Evolutionary conservation across 2,329 filamentous ascomycete genomes (phyloP).

Genomic region (Alternaria viburni): DNA sequence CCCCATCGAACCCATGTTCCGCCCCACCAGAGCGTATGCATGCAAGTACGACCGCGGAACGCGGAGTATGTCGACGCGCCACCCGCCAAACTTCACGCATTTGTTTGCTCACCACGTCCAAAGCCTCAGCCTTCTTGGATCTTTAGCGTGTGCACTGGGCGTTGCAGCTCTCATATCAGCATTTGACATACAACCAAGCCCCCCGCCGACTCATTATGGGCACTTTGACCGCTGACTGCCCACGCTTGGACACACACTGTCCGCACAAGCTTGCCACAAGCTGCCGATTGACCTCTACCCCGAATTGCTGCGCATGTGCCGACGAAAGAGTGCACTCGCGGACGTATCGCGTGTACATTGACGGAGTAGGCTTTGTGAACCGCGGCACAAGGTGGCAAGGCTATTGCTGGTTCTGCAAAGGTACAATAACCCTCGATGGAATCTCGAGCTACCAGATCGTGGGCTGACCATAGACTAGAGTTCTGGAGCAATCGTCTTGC

Average conservation of each 20-base stretch:
- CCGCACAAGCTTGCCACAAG: slow-evolving; percentile 52
- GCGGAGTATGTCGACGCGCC: slow-evolving; percentile 2
- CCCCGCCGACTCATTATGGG: slow-evolving; percentile 36
- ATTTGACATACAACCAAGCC: neutral
- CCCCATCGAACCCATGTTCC: neutral
- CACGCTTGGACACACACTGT: slow-evolving; percentile 46
- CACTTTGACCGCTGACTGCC: slow-evolving; percentile 48
- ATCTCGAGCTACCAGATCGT: neutral
- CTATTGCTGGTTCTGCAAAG: slow-evolving; percentile 60
- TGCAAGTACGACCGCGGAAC: slow-evolving; percentile 8
- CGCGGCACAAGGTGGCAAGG: slow-evolving; percentile 57
- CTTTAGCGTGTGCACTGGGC: neutral
- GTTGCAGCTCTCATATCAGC: neutral
- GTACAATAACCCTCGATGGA: slow-evolving; percentile 13
- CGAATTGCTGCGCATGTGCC: slow-evolving; percentile 50
- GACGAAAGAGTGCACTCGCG: slow-evolving; percentile 51
- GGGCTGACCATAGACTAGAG: slow-evolving; percentile 37
- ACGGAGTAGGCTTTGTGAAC: slow-evolving; percentile 58
- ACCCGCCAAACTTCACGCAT: slow-evolving; percentile 1
- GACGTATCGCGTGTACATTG: slow-evolving; percentile 56
- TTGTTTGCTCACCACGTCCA: neutral
- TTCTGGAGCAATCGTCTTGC: slow-evolving; percentile 57
- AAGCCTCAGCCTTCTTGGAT: neutral
- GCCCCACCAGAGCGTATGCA: slow-evolving; percentile 43
- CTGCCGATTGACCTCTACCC: slow-evolving; percentile 50